phyloP scores from a whole-genome alignment of 495 filamentous ascomycete genomes.

The Aspergillus ellipticus region DNA sequence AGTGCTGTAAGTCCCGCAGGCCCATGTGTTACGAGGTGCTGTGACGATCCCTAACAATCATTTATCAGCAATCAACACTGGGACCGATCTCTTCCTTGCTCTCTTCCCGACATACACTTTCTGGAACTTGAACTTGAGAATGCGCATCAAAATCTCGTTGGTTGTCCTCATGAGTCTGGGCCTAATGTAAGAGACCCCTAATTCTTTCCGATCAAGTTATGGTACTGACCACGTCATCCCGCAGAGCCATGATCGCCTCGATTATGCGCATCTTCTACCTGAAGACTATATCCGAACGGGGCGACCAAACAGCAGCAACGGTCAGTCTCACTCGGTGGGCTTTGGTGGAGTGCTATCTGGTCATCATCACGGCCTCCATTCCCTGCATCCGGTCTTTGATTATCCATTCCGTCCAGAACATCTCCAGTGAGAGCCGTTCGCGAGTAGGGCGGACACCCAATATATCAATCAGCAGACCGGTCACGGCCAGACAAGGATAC shows the following conservation, averaged over 20 bases:
- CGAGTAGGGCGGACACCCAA: background rate
- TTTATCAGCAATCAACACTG: slow-evolving; percentile 36
- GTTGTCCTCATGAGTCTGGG: slow-evolving; percentile 42
- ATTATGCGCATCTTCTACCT: background rate
- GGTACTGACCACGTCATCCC: background rate
- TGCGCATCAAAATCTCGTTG: slow-evolving; percentile 45
- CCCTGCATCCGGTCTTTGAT: slow-evolving; percentile 5
- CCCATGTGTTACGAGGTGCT: too few relatives aligned
- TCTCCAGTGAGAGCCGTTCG: background rate
- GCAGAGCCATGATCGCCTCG: slow-evolving; percentile 2
- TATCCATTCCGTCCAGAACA: background rate
- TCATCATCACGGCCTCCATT: slow-evolving; percentile 5
- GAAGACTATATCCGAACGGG: background rate
- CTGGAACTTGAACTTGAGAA: slow-evolving; percentile 40
- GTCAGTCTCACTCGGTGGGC: slow-evolving; percentile 3
- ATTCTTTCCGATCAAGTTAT: too few relatives aligned
- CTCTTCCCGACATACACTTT: slow-evolving; percentile 44
- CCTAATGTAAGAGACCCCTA: slow-evolving; percentile 26
- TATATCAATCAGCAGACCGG: background rate
- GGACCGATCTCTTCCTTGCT: slow-evolving; percentile 49
- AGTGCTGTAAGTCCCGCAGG: slow-evolving; percentile 31
- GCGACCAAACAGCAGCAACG: background rate
- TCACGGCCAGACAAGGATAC: background rate
- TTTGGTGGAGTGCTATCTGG: background rate
- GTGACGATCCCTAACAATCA: background rate